Conservation (phyloP, 2,329 filamentous ascomycete genomes). For the Fusarium sp. region DNA sequence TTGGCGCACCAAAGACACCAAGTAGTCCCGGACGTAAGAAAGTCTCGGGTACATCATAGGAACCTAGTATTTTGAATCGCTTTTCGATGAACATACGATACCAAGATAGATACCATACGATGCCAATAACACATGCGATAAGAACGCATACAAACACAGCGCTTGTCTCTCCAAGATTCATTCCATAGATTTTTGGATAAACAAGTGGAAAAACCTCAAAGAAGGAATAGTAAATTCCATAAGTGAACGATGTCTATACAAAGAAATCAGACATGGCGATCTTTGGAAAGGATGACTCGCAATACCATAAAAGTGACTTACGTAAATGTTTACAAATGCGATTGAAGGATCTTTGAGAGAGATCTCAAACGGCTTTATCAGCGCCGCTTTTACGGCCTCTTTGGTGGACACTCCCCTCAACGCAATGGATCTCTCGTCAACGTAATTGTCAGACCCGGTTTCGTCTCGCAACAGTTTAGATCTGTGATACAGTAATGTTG, state of each 20-base stretch:
- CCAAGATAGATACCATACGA: constrained; percentile 54
- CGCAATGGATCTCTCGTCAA: neutral
- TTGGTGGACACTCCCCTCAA: neutral
- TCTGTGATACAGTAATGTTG: constrained; percentile 71
- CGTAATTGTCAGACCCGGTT: neutral
- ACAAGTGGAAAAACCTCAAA: constrained; percentile 76
- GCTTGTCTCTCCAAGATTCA: constrained; percentile 69
- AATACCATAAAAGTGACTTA: neutral
- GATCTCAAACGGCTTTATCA: constrained; percentile 72
- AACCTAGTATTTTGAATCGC: neutral
- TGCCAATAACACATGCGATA: constrained; percentile 64
- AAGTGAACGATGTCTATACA: neutral
- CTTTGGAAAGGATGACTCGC: neutral
- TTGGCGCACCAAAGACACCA: constrained; percentile 65
- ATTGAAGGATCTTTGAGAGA: constrained; percentile 72
- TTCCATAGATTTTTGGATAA: constrained; percentile 69
- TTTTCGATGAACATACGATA: constrained; percentile 65
- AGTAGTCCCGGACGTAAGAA: constrained; percentile 67
- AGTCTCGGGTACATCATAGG: constrained; percentile 63
- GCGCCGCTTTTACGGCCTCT: neutral
- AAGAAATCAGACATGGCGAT: neutral
- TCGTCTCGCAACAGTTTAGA: constrained; percentile 66
- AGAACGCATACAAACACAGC: constrained; percentile 72
- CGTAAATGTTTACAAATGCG: constrained; percentile 71
- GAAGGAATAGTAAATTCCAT: constrained; percentile 22